Evolutionary conservation across 2,329 filamentous ascomycete species (phyloP).

Genomic region (Claviceps pusilla): DNA sequence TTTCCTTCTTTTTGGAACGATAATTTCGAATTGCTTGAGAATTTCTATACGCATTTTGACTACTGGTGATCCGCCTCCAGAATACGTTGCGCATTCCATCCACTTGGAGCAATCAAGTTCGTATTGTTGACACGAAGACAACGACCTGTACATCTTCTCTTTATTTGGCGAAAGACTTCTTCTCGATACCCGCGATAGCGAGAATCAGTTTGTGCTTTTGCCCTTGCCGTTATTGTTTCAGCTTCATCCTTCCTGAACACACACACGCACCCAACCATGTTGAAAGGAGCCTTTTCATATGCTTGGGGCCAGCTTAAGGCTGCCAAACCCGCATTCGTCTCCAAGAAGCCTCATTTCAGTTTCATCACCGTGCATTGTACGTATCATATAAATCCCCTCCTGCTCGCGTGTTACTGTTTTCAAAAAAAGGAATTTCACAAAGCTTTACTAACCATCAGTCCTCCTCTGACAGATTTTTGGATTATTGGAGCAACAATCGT

Average conservation of each 20-base stretch:
- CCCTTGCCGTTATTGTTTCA: neutral
- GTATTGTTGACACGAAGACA: neutral
- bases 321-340: constrained; percentile 41
- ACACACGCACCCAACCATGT: constrained; percentile 12
- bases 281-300: constrained; percentile 18
- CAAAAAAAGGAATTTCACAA: neutral
- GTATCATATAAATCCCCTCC: constrained; percentile 14
- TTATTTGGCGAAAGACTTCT: neutral
- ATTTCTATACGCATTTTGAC: neutral
- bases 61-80: neutral
- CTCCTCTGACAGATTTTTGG: constrained; percentile 48
- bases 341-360: constrained; percentile 55
- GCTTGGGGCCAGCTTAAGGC: constrained; percentile 30
- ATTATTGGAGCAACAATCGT: constrained; percentile 60
- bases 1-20: neutral
- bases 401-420: neutral
- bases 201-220: neutral
- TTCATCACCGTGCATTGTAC: constrained; percentile 70
- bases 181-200: neutral
- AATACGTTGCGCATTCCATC: neutral
- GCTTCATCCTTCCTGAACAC: neutral
- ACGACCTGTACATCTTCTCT: neutral
- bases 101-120: neutral
- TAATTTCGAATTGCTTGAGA: neutral
- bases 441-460: constrained; percentile 1